Conservation (phyloP, 805 yeast species). For the Saccharomycopsis vini region DNA sequence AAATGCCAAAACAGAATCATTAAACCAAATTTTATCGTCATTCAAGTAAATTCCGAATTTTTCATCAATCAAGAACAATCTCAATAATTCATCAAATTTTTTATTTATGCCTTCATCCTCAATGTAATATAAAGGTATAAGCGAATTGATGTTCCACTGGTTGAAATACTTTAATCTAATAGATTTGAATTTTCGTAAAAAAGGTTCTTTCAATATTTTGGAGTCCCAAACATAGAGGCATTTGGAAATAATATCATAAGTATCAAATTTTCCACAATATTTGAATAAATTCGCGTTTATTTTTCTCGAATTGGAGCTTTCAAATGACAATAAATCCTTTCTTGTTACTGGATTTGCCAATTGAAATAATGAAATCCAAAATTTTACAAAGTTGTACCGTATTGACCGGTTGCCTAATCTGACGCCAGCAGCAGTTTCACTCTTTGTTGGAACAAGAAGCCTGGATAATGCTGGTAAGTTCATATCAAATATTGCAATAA, state of each 20-base stretch:
- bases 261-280: slow-evolving; percentile 46
- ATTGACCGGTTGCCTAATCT: slow-evolving; percentile 34
- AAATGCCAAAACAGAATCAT: slow-evolving; percentile 20
- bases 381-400: slow-evolving; percentile 49
- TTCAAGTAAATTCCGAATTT: slow-evolving; percentile 37
- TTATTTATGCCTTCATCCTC: slow-evolving; percentile 29
- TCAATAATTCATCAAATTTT: slow-evolving; percentile 38
- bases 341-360: slow-evolving; percentile 46
- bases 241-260: slow-evolving; percentile 30
- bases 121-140: slow-evolving; percentile 45
- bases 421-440: slow-evolving; percentile 34
- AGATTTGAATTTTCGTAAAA: slow-evolving; percentile 43
- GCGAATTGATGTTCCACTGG: slow-evolving; percentile 58
- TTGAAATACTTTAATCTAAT: slow-evolving; percentile 70
- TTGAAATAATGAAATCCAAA: slow-evolving; percentile 48
- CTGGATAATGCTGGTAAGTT: slow-evolving; percentile 52
- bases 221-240: slow-evolving; percentile 41
- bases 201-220: slow-evolving; percentile 47
- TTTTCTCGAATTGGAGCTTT: slow-evolving; percentile 36
- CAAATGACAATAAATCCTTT: slow-evolving; percentile 45
- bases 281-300: slow-evolving; percentile 63
- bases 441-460: slow-evolving; percentile 44
- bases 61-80: slow-evolving; percentile 40
- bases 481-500: slow-evolving; percentile 62
- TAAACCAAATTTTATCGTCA: slow-evolving; percentile 46